Evolutionary conservation across 805 yeast genomes (phyloP).

Genomic region (Kluyveromyces aestuarii): DNA sequence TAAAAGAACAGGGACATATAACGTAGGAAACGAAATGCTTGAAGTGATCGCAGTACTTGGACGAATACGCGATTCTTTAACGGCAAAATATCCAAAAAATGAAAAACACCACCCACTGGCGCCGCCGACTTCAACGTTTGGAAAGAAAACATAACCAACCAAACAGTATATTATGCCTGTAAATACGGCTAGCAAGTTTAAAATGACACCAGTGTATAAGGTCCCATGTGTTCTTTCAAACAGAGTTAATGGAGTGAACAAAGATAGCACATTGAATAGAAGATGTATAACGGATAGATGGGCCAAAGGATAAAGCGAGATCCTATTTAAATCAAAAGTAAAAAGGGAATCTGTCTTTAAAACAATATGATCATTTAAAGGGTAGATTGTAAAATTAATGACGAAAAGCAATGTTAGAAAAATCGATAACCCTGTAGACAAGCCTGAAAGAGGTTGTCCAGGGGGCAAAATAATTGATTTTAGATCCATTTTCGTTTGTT

Average conservation of each 20-base stretch:
- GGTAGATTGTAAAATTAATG: slow-evolving; percentile 22
- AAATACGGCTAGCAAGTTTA: slow-evolving; percentile 60
- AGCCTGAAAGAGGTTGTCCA: slow-evolving; percentile 42
- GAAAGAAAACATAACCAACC: slow-evolving; percentile 37
- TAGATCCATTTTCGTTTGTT: slow-evolving; percentile 4
- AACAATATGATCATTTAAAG: slow-evolving; percentile 32
- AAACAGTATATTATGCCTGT: slow-evolving; percentile 58
- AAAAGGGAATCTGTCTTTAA: slow-evolving; percentile 50
- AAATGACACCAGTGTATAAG: slow-evolving; percentile 71
- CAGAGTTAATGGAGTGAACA: slow-evolving; percentile 50
- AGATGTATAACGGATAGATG: slow-evolving; percentile 59
- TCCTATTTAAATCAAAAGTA: slow-evolving; percentile 30
- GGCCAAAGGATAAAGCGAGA: slow-evolving; percentile 62
- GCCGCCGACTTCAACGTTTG: slow-evolving; percentile 50
- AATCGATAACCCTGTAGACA: slow-evolving; percentile 50
- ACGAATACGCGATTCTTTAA: slow-evolving; percentile 31
- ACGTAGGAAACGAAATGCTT: slow-evolving; percentile 46
- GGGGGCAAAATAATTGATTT: slow-evolving; percentile 10
- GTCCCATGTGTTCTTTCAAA: slow-evolving; percentile 77
- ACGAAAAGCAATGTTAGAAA: slow-evolving; percentile 42
- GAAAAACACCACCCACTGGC: slow-evolving; percentile 70
- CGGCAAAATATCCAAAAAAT: slow-evolving; percentile 53
- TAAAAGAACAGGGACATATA: slow-evolving; percentile 45
- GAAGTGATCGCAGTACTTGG: slow-evolving; percentile 36
- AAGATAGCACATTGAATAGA: slow-evolving; percentile 44